Evolutionary conservation across 139 green algal species (phyloP), one percentile per base, ranked within the genome.

Genomic region (Micromonas pusilla): DNA sequence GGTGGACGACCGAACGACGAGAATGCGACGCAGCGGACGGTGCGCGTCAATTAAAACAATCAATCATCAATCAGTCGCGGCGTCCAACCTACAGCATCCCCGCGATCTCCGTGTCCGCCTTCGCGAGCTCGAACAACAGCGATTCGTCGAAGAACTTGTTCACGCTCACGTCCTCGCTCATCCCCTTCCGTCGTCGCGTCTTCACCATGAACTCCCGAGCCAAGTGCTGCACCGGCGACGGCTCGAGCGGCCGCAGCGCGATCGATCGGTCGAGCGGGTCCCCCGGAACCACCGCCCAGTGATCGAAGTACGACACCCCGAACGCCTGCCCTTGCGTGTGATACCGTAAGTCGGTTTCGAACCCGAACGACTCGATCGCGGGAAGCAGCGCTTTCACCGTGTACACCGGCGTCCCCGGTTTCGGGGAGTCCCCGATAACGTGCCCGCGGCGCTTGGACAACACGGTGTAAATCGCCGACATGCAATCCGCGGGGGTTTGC

Each of bases 251-350:
- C 34, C 93, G 82, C 84, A 99, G 89, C 74, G 94, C 87, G 28
- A 97, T 87, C 26, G 78, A 85, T 57, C 89, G 85, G 85, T 97
- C 93, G 33, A 98, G 86, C 28, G 83, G 83, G 67, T 87, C 83
- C 0, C 83, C 83, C 0, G 83, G 83, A 13, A 85, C 83, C 1
- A 87, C 79, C 70, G 88, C 81, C 95, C 96, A 99, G 84, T 97
- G 93, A 86, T 99, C 95, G 79, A 99, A 99, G 37, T 93, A 90
- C 9, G 81, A 90, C 79, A 91, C 78, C 83, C 91, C 97, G 85
- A 99, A 98, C 3, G 95, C 94, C 81, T 98, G 94, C 23, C 95
- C 95, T 86, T 96, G 91, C 52, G 95, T 99, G 86, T 97, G 93
- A 80, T 96, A 97, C 26, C 96, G 84, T 67, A 99, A 82, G 84